Conservation (phyloP, 441 rosid species). For the Viola pubescens region DNA sequence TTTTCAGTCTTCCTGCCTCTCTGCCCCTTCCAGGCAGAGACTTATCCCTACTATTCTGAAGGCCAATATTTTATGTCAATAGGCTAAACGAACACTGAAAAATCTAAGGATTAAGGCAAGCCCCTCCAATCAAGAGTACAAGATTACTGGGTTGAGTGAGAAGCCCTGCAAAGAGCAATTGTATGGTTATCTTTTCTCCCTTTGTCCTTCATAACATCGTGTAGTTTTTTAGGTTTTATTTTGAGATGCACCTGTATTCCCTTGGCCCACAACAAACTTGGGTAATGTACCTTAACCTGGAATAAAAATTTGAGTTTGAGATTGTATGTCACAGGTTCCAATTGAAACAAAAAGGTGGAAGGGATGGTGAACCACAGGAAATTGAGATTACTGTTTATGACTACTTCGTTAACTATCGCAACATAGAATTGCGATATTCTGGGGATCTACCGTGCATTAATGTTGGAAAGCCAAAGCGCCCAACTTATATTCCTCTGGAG, state of each 20-base stretch:
- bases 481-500: constrained; percentile 71
- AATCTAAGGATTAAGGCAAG: constrained; percentile 56
- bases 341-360: constrained; percentile 29
- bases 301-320: no score
- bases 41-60: no score
- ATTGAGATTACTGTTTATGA: constrained; percentile 54
- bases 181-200: constrained; percentile 25
- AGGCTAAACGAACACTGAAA: constrained; percentile 62
- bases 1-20: neutral
- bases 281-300: no score
- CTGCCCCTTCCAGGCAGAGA: no score
- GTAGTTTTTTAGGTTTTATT: neutral
- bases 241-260: neutral
- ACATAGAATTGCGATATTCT: constrained; percentile 49
- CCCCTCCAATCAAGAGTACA: constrained; percentile 63
- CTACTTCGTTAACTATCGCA: constrained; percentile 48
- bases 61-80: constrained; percentile 2
- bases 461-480: constrained; percentile 84
- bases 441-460: constrained; percentile 66
- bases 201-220: neutral
- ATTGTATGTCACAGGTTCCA: constrained; percentile 36
- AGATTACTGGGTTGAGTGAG: constrained; percentile 66
- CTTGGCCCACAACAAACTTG: neutral
- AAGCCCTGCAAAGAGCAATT: constrained; percentile 42
- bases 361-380: constrained; percentile 25